A percentile compares a stretch with the other conserved stretches of the same genome.
Conservation (phyloP, 441 rosid species). For the Bocquillonia castaneifolia region DNA sequence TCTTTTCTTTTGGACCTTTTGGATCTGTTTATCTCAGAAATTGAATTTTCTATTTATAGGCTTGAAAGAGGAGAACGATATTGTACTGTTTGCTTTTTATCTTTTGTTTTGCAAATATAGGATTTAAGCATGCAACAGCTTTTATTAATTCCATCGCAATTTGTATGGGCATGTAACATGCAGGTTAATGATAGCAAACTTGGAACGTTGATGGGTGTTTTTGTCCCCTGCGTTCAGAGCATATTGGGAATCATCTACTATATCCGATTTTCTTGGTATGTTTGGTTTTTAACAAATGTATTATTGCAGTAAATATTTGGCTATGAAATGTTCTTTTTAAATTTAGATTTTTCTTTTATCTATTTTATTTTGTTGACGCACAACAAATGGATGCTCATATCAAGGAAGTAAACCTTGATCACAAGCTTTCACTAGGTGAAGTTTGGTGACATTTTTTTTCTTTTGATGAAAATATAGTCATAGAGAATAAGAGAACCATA, state of each 20-base stretch:
- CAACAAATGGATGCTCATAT: neutral
- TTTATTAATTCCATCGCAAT: constrained; percentile 29
- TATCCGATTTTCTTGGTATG: constrained; percentile 93
- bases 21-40: neutral
- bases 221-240: constrained; percentile 95
- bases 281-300: constrained; percentile 5
- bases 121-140: neutral
- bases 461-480: neutral
- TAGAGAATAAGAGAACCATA: neutral
- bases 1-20: neutral
- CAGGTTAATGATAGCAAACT: constrained; percentile 73
- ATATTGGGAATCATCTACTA: constrained; percentile 97
- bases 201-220: constrained; percentile 99
- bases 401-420: neutral
- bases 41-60: constrained; percentile 1
- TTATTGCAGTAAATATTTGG: constrained; percentile 5
- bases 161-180: constrained; percentile 31
- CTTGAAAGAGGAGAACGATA: constrained; percentile 8
- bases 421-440: neutral
- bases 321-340: neutral
- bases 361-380: neutral
- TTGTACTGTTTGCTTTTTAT: neutral
- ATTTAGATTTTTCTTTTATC: neutral
- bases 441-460: neutral
- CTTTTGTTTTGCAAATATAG: neutral